Conservation (phyloP, 192 early-diverging fungal species). For the Coemansia sp. region DNA sequence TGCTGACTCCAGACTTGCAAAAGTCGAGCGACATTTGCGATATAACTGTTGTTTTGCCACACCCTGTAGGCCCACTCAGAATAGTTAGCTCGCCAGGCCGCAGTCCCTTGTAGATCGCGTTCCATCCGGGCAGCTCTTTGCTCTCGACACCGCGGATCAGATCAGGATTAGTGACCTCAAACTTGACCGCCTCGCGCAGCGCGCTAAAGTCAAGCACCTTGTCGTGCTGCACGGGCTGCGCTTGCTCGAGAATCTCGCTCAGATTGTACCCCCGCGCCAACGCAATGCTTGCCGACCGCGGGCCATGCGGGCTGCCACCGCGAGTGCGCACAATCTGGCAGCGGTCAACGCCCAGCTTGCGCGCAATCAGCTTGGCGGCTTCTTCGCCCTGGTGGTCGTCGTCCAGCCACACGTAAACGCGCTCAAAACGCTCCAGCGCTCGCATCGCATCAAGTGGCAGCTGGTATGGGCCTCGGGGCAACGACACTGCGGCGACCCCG, state of each 20-base stretch:
- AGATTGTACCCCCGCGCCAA: constrained; percentile 49
- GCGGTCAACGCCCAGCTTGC: constrained; percentile 65
- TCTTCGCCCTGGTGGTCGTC: constrained; percentile 65
- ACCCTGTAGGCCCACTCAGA: constrained; percentile 66
- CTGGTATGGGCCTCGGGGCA: constrained; percentile 59
- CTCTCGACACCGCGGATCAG: constrained; percentile 64
- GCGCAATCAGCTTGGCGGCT: constrained; percentile 58
- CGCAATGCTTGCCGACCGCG: constrained; percentile 58
- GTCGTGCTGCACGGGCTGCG: constrained; percentile 62
- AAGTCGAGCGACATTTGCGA: constrained; percentile 71
- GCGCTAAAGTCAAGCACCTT: constrained; percentile 64
- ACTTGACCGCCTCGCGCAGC: constrained; percentile 62
- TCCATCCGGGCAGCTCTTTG: constrained; percentile 62
- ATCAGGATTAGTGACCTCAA: constrained; percentile 64
- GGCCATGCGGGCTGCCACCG: constrained; percentile 44
- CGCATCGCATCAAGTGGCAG: constrained; percentile 61
- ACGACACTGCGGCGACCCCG: constrained; percentile 59
- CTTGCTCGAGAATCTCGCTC: constrained; percentile 35
- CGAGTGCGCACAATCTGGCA: constrained; percentile 59
- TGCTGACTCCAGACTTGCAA: constrained; percentile 66
- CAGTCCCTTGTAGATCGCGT: constrained; percentile 65
- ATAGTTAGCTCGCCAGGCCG: constrained; percentile 70
- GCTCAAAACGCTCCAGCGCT: constrained; percentile 62
- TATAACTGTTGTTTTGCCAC: constrained; percentile 71
- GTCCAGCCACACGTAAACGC: constrained; percentile 68